These are phyloP conservation scores for Tylopilus sp. DNA, from an alignment of 768 basidiomycete genomes.

Conservation along the genomic window DNA sequence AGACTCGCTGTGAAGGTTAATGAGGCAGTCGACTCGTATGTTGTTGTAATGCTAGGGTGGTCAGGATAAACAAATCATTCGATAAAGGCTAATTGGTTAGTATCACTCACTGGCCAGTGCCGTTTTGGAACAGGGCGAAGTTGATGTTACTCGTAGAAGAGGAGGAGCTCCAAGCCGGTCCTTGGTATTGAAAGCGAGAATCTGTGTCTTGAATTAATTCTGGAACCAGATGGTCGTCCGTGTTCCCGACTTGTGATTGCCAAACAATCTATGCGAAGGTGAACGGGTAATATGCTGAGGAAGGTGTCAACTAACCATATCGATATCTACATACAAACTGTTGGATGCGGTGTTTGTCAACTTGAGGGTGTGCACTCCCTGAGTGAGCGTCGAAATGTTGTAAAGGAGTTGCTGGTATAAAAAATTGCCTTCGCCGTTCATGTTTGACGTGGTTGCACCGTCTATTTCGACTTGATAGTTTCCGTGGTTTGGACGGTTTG, in stretches of 20 bases:
- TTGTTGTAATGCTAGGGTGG: constrained; percentile 32
- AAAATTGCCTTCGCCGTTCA: constrained; percentile 28
- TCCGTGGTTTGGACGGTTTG: constrained; percentile 47
- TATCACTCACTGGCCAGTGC: constrained; percentile 39
- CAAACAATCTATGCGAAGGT: constrained; percentile 23
- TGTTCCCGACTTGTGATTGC: constrained; percentile 27
- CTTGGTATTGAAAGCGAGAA: constrained; percentile 38
- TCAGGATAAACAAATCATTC: not conserved
- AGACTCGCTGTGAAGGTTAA: constrained; percentile 40
- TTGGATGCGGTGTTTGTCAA: constrained; percentile 34
- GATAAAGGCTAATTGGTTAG: not conserved
- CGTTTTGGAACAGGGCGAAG: constrained; percentile 38
- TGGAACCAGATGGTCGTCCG: constrained; percentile 8
- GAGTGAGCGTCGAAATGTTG: constrained; percentile 29
- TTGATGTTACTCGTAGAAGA: constrained; percentile 22
- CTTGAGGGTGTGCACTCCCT: constrained; percentile 36
- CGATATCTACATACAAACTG: constrained; percentile 40
- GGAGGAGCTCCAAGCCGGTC: constrained; percentile 35
- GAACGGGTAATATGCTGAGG: not conserved
- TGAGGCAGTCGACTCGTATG: constrained; percentile 32
- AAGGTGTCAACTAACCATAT: constrained; percentile 33
- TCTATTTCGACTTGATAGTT: constrained; percentile 44
- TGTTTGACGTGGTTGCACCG: constrained; percentile 21
- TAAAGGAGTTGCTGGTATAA: constrained; percentile 44
- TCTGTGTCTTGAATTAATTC: constrained; percentile 36